Evolutionary conservation across 176 grass and related monocot genomes (phyloP).

Genomic region (Triticum aestivum): IWGSC_CS_RefSeq_v2.1 NC_057801.1:2638300-2638799

Average conservation of each 20-base stretch:
- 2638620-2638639: background rate
- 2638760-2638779: background rate
- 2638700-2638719: background rate
- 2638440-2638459: background rate
- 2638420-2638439: background rate
- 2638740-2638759: background rate
- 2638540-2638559: background rate
- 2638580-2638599: background rate
- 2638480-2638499: slow-evolving; percentile 13
- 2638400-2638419: slow-evolving; percentile 10
- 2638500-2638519: background rate
- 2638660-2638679: background rate
- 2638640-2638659: background rate
- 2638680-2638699: background rate
- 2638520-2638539: too few species aligned
- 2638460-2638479: background rate
- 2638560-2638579: background rate
- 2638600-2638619: background rate
- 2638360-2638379: background rate
- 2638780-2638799: background rate
- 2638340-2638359: background rate
- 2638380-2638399: background rate
- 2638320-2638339: fast-evolving
- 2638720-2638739: background rate
- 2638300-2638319: background rate